Percentiles rank a stretch among this genome's conserved stretches.
These are phyloP conservation scores for Scheffersomyces lignosus DNA, from an alignment of 805 yeast genomes.

Conservation along the genomic window DNA sequence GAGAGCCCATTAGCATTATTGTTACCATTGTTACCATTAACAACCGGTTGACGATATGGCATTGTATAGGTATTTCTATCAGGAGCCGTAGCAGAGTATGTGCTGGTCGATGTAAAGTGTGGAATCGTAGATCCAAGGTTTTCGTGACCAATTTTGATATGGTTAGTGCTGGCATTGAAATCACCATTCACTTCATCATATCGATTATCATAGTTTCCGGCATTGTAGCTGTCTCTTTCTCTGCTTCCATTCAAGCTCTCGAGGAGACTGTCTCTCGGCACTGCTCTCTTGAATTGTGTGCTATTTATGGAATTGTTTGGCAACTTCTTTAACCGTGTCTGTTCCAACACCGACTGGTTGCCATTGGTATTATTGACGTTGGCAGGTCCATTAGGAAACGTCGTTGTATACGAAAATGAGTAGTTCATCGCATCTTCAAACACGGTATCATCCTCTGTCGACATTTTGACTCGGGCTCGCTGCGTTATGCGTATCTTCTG, in stretches of 20 bases:
- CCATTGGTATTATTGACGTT: not conserved
- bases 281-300: not conserved
- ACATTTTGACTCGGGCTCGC: no score
- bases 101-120: not conserved
- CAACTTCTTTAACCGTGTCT: not conserved
- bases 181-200: no score
- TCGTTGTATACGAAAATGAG: slow-evolving; percentile 4
- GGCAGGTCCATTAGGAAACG: not conserved
- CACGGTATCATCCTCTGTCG: slow-evolving; percentile 8
- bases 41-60: not conserved
- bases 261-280: not conserved
- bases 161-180: no score
- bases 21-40: not conserved
- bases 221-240: no score
- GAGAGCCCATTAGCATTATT: not conserved
- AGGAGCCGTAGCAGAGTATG: no score
- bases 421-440: slow-evolving; percentile 14
- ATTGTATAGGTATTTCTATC: no score
- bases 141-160: not conserved
- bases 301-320: not conserved
- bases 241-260: not conserved
- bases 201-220: no score
- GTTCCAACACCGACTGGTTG: no score
- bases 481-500: no score
- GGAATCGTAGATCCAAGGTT: not conserved